Evolutionary conservation across 495 filamentous ascomycete genomes (phyloP).

Genomic region (Aspergillus nanangensis): DNA sequence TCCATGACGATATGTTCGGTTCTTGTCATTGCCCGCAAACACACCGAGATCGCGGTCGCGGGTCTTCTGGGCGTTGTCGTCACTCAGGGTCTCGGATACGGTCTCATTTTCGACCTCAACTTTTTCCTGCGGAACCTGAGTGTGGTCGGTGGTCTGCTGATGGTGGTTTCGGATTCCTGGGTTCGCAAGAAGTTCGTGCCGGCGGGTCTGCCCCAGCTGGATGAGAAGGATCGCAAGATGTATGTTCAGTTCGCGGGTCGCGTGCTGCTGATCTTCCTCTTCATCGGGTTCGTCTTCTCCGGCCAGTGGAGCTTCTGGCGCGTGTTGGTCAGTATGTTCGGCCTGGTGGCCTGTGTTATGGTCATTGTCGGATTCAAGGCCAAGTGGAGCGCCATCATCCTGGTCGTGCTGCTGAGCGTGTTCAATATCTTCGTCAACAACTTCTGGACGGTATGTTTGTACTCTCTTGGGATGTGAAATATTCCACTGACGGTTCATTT

Average conservation of each 20-base stretch:
- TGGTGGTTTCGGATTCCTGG: slow-evolving; percentile 98
- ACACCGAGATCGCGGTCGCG: slow-evolving; percentile 86
- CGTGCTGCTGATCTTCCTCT: slow-evolving; percentile 95
- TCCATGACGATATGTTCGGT: slow-evolving; percentile 81
- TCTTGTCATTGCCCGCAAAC: slow-evolving; percentile 84
- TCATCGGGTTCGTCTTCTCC: slow-evolving; percentile 92
- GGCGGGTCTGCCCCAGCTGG: slow-evolving; percentile 85
- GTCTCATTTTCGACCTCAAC: slow-evolving; percentile 98
- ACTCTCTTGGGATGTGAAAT: too few relatives aligned
- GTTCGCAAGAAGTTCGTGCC: slow-evolving; percentile 96
- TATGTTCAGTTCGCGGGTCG: slow-evolving; percentile 97
- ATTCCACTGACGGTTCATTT: too few relatives aligned
- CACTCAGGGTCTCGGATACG: slow-evolving; percentile 95
- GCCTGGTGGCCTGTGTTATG: slow-evolving; percentile 92
- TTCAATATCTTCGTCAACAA: slow-evolving; percentile 99
- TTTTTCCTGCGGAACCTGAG: slow-evolving; percentile 99
- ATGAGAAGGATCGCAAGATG: slow-evolving; percentile 99
- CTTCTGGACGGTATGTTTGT: slow-evolving; percentile 99
- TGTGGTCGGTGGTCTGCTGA: slow-evolving; percentile 92
- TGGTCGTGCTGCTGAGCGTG: slow-evolving; percentile 90
- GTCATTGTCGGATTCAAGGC: slow-evolving; percentile 99
- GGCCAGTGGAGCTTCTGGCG: slow-evolving; percentile 88
- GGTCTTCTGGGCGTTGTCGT: slow-evolving; percentile 89
- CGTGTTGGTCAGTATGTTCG: slow-evolving; percentile 74
- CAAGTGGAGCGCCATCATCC: slow-evolving; percentile 91